A percentile compares a stretch with the other conserved stretches of the same genome.
Conservation (phyloP, 1,284 basidiomycete genomes). For the Phellinidium pouzarii region DNA sequence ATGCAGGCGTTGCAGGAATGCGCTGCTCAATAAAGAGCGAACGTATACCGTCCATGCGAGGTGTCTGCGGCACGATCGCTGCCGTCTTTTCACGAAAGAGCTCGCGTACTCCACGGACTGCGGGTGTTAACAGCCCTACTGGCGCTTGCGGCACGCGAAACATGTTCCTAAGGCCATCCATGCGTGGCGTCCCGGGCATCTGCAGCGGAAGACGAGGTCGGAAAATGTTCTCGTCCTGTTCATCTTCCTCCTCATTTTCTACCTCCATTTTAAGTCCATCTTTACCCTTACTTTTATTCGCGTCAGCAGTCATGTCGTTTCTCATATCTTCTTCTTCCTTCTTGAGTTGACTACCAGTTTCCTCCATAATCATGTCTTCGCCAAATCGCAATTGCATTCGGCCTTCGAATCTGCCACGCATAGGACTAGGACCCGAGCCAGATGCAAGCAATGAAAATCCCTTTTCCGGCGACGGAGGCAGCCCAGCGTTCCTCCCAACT, state of each 20-base stretch:
- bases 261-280: background rate
- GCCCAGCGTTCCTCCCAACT: background rate
- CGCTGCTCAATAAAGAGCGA: slow-evolving; percentile 26
- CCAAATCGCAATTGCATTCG: slow-evolving; percentile 7
- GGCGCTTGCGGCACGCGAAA: slow-evolving; percentile 20
- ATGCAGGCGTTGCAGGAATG: slow-evolving; percentile 18
- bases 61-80: slow-evolving; percentile 24
- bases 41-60: slow-evolving; percentile 31
- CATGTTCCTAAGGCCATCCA: slow-evolving; percentile 25
- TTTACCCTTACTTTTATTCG: slow-evolving; percentile 9
- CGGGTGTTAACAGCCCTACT: slow-evolving; percentile 24
- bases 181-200: slow-evolving; percentile 21
- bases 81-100: slow-evolving; percentile 26
- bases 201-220: slow-evolving; percentile 14
- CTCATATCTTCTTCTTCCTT: slow-evolving; percentile 5
- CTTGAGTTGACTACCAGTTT: slow-evolving; percentile 10
- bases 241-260: slow-evolving; percentile 13
- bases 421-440: slow-evolving; percentile 11
- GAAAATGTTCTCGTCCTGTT: slow-evolving; percentile 1
- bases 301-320: slow-evolving; percentile 1
- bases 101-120: slow-evolving; percentile 29
- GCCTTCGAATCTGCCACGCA: background rate
- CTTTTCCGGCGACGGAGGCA: slow-evolving; percentile 22
- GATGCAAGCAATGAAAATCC: slow-evolving; percentile 29
- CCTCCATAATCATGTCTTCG: slow-evolving; percentile 9